phyloP scores from a whole-genome alignment of 305 asterid genomes.

The Fraxinus nigra region DNA sequence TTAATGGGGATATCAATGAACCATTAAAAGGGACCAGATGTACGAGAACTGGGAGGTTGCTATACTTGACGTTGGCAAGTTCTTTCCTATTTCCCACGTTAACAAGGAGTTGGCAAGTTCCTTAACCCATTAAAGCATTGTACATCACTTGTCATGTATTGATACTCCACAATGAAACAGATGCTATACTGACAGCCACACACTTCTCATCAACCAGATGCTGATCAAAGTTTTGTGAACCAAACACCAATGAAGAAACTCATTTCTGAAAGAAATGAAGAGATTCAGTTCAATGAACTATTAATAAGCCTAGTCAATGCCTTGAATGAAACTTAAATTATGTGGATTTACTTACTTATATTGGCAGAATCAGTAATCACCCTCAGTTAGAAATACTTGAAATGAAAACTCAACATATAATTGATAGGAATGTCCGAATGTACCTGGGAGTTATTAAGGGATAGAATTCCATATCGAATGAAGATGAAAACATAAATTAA shows the following conservation, averaged over 20 bases:
- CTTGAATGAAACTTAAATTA: background rate
- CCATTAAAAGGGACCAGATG: background rate
- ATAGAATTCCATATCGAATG: too few species aligned
- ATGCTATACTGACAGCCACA: background rate
- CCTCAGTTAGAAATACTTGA: background rate
- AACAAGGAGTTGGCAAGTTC: background rate
- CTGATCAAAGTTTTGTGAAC: background rate
- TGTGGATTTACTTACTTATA: background rate
- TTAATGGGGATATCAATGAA: background rate
- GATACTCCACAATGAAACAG: background rate
- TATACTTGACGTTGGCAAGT: background rate
- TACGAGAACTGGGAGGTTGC: background rate
- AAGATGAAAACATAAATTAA: too few species aligned
- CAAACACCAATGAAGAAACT: background rate
- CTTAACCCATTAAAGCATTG: background rate
- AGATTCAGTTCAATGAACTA: background rate
- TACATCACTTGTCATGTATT: background rate
- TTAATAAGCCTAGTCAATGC: background rate
- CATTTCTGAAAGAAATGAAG: background rate
- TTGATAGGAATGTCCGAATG: background rate
- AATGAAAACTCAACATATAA: background rate
- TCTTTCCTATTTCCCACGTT: background rate
- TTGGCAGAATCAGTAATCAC: background rate
- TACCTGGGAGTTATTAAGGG: background rate
- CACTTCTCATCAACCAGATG: background rate